Evolutionary conservation across 257 asterid species (phyloP).

Genomic region (Mentha longifolia): DNA sequence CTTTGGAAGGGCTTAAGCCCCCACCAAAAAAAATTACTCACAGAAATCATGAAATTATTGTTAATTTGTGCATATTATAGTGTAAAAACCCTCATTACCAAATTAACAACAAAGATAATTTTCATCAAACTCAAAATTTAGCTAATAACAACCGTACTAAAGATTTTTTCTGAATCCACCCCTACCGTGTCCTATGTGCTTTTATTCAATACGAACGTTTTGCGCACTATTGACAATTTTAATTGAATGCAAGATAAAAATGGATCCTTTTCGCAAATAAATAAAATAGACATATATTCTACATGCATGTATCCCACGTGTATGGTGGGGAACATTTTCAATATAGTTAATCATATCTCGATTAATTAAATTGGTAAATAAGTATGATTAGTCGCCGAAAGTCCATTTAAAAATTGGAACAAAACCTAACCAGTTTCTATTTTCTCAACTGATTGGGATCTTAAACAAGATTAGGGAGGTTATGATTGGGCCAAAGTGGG

Average conservation of each 20-base stretch:
- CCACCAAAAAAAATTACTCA: no score
- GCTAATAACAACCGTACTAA: no score
- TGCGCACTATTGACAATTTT: no score
- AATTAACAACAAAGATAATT: no score
- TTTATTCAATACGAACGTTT: no score
- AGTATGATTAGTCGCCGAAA: neutral
- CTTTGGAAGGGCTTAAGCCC: no score
- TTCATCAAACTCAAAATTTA: no score
- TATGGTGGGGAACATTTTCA: slow-evolving; percentile 1
- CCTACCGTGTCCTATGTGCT: no score
- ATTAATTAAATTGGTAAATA: neutral
- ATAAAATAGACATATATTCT: neutral
- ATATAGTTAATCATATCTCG: neutral
- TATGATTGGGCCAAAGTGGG: slow-evolving; percentile 12
- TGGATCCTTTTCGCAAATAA: neutral
- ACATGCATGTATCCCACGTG: slow-evolving; percentile 12
- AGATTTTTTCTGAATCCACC: no score
- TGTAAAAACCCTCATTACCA: no score
- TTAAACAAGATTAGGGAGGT: neutral
- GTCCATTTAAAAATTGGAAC: slow-evolving; percentile 3
- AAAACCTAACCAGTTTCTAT: neutral
- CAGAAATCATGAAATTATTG: no score
- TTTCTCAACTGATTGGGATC: slow-evolving; percentile 5
- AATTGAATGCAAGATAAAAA: neutral
- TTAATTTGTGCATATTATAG: no score